These are phyloP conservation scores for Pleurozium schreberi DNA, from an alignment of 225 moss, liverwort and hornwort genomes.

Conservation along the genomic window DNA sequence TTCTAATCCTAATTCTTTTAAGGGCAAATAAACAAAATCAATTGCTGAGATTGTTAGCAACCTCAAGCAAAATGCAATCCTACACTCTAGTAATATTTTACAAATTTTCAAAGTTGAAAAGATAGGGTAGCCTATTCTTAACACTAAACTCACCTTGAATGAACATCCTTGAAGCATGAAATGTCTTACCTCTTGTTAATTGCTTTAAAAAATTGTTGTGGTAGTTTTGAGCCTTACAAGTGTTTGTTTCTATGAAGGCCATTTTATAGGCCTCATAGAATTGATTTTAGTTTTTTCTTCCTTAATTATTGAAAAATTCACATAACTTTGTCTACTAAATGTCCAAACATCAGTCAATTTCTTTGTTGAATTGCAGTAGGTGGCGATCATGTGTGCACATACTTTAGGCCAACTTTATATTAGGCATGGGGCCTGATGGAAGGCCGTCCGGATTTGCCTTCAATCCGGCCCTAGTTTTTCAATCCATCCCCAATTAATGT, in stretches of 20 bases:
- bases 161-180: background rate
- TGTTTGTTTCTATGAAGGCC: background rate
- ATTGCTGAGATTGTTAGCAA: background rate
- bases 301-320: background rate
- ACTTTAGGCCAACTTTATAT: no score
- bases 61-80: background rate
- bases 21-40: background rate
- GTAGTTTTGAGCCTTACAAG: background rate
- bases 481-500: no score
- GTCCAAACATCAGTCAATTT: background rate
- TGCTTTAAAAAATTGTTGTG: background rate
- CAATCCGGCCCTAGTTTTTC: no score
- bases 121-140: no score
- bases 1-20: background rate
- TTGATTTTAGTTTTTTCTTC: rapidly evolving
- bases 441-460: no score
- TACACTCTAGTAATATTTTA: no score
- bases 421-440: no score
- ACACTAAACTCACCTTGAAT: no score
- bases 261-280: background rate
- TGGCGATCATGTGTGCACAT: background rate
- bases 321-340: background rate
- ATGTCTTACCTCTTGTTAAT: background rate
- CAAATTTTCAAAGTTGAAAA: no score
- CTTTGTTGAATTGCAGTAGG: background rate